phyloP scores from a whole-genome alignment of 1,284 basidiomycete species.

The Cryptococcus jaspeensis region DNA sequence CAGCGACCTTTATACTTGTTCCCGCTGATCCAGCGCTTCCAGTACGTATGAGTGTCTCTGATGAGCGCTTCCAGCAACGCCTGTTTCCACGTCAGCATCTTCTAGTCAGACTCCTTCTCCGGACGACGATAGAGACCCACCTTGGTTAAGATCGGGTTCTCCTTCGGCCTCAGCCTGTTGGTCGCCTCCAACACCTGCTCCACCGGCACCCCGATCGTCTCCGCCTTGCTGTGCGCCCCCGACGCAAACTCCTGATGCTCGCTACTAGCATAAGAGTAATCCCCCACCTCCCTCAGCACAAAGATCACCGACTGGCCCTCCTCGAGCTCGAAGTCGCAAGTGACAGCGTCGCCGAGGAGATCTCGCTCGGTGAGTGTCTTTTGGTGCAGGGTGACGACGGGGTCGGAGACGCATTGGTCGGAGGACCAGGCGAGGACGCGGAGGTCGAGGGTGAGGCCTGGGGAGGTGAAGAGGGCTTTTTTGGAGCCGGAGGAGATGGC shows the following conservation, averaged over 20 bases:
- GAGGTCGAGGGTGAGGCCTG: constrained; percentile 67
- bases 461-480: constrained; percentile 69
- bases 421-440: constrained; percentile 61
- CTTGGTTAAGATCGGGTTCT: constrained; percentile 65
- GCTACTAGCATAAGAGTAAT: constrained; percentile 40
- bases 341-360: constrained; percentile 39
- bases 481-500: constrained; percentile 51
- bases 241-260: constrained; percentile 40
- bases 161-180: constrained; percentile 56
- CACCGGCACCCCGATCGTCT: constrained; percentile 57
- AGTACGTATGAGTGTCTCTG: constrained; percentile 71
- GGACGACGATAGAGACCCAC: constrained; percentile 50
- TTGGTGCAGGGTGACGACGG: constrained; percentile 59
- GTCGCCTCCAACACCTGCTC: constrained; percentile 57
- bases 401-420: constrained; percentile 55
- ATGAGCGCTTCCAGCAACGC: constrained; percentile 32
- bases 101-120: neutral
- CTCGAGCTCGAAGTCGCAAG: constrained; percentile 57
- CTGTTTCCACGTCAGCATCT: constrained; percentile 8
- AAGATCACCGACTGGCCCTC: constrained; percentile 87
- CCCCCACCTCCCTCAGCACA: constrained; percentile 61
- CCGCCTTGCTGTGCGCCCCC: constrained; percentile 43
- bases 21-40: constrained; percentile 78
- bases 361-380: constrained; percentile 38
- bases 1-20: constrained; percentile 76